Evolutionary conservation across 768 basidiomycete species (phyloP), one percentile per base, ranked within the genome.

Genomic region (Macrolepiota fuliginosa): DNA sequence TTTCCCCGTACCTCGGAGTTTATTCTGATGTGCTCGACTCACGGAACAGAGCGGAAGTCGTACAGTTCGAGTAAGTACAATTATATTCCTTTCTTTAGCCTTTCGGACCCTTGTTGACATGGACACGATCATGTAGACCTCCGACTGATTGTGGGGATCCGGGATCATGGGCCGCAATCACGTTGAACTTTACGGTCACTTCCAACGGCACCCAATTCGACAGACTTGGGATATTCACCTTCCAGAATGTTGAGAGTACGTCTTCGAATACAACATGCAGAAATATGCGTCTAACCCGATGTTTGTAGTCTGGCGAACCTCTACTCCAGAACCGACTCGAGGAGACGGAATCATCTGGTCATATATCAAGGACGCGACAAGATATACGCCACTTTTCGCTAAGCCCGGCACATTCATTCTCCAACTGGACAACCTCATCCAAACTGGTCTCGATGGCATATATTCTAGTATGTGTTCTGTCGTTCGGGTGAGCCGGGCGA

Each of bases 181-280:
- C 84, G 9, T 75, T 92, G 37, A 91, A 91, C 69, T 86, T 91
- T 65, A 91, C 91, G 0, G 88, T 88, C 19, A 88, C 89, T 2
- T 86, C 84, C 58, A 92, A 90, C 57, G 91, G 91, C 49, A 89
- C 87, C 6, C 89, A 91, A 69, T 91, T 83, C 62, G 89, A 90
- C 68, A 82, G 90, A 13, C 77, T 91, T 5, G 88, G 83, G 1
- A 81, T 86, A 15, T 89, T 93, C 66, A 89, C 88, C 4, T 87
- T 91, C 69, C 85, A 90, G 35, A 86, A 90, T 67, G 88, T 89
- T 6, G 91, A 92, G 71, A 90, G 88, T 89, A 66, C 63, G 84
- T 49, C 45, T 19, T 11, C 1, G 11, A 25, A 22, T 13, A 5
- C 11, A 56, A 36, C 27, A 7, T 17, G 37, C 9, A 19, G 10